Evolutionary conservation across 768 basidiomycete species (phyloP), one percentile per base, ranked within the genome.

Genomic region (Suillus subalutaceus): DNA sequence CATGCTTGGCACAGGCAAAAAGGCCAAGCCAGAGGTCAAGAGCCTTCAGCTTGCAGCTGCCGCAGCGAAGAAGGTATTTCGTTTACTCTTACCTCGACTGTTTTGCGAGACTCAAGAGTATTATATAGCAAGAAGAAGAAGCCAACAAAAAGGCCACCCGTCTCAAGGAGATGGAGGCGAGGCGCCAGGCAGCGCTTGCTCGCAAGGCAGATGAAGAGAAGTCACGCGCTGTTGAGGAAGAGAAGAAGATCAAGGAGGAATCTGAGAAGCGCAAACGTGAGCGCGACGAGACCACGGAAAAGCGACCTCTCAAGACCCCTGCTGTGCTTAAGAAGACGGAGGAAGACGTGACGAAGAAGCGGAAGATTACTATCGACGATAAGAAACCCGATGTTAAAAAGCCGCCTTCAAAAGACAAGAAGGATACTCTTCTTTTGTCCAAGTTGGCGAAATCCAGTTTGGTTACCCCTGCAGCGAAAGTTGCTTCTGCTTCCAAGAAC

Each of bases 61-160:
- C 20, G 92, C 88, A 3, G 94, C 93, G 4, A 96, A 94, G 82
- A 97, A 91, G 90, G 96, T 95, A 20, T n/a, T 81, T 72, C 12
- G 12, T 37, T 41, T 16, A 38, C 55, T 55, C 20, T 46, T 62
- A 10, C 62, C 65, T 70, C 50, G 1, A 58, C 5, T 63, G 37
- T 44, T 26, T 1, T 48, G 32, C 64, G 69, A 46, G 70, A 66
- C 58, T 62, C 68, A 56, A n/a, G 15, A 63, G 15, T 30, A 35
- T 32, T 43, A 48, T 35, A 32, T 72, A 97, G 96, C 93, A 96
- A 83, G 92, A 96, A 82, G 93, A 92, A 69, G 92, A 93, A 73
- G 84, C 85, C 41, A 94, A 93, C 69, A 93, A 90, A 79, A 94
- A 92, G 77, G 86, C 84, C 1, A 79, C 84, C 13, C 83, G 90